Evolutionary conservation across 2,329 filamentous ascomycete species (phyloP).

Genomic region (Neofusicoccum ribis): DNA sequence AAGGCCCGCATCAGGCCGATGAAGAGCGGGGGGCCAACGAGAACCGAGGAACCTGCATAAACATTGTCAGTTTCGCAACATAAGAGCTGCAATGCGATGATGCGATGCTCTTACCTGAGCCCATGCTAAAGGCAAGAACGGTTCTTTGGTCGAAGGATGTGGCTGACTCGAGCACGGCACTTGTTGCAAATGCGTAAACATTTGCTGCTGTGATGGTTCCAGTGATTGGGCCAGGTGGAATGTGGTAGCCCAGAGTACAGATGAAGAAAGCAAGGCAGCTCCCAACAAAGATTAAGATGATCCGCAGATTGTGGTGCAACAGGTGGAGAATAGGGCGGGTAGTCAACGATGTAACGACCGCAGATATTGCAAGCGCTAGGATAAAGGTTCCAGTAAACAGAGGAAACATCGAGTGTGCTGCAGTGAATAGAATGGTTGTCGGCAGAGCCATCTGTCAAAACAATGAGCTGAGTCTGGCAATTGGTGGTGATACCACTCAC

Average conservation of each 20-base stretch:
- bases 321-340: background rate
- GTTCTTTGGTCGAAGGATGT: background rate
- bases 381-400: conserved; percentile 2
- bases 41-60: background rate
- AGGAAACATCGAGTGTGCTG: background rate
- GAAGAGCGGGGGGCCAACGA: background rate
- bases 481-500: background rate
- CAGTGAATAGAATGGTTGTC: background rate
- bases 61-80: background rate
- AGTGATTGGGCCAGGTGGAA: conserved; percentile 1
- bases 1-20: background rate
- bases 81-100: background rate
- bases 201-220: background rate
- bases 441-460: conserved; percentile 1
- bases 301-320: background rate
- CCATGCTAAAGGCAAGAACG: background rate
- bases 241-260: background rate
- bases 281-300: background rate
- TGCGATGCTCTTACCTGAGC: background rate
- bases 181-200: background rate
- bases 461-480: background rate
- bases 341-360: background rate
- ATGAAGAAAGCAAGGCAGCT: conserved; percentile 9
- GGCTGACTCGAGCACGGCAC: background rate
- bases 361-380: background rate